Percentiles rank a stretch among this genome's conserved stretches.
phyloP scores from a whole-genome alignment of 331 rosid genomes.

The Malus hybrid region DNA sequence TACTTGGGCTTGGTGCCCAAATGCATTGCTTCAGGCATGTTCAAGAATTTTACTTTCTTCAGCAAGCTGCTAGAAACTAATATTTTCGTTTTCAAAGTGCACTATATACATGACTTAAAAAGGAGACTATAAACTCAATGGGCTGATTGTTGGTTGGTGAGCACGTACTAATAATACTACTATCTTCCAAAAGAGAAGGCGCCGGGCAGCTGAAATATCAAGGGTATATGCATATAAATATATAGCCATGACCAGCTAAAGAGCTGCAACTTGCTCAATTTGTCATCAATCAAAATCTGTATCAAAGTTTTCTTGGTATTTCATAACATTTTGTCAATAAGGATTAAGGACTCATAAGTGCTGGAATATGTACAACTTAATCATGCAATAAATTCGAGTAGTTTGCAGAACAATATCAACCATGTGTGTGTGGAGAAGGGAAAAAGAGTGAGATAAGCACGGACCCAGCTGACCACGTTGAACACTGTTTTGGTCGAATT shows the following conservation, averaged over 20 bases:
- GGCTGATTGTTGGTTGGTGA: too few species aligned
- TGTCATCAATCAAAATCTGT: not conserved
- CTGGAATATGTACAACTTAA: not conserved
- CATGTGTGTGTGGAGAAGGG: not conserved
- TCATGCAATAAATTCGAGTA: not conserved
- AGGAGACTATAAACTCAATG: too few species aligned
- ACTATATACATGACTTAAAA: too few species aligned
- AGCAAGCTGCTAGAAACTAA: not conserved
- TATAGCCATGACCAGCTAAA: not conserved
- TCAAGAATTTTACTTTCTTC: not conserved
- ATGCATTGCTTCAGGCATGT: not conserved
- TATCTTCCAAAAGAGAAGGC: not conserved
- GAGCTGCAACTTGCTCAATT: not conserved
- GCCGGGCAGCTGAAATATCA: not conserved
- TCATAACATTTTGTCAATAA: not conserved
- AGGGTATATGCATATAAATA: not conserved
- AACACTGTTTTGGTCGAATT: constrained; percentile 34
- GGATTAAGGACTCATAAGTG: too few species aligned
- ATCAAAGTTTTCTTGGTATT: not conserved
- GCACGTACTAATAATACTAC: too few species aligned
- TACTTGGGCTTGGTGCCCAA: not conserved
- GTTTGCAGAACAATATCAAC: not conserved
- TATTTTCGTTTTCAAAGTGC: not conserved
- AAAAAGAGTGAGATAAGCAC: not conserved
- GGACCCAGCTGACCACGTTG: not conserved